These are phyloP conservation scores for Trichoderma citrinoviride DNA, from an alignment of 2,329 filamentous ascomycete species.

Conservation along the genomic window DNA sequence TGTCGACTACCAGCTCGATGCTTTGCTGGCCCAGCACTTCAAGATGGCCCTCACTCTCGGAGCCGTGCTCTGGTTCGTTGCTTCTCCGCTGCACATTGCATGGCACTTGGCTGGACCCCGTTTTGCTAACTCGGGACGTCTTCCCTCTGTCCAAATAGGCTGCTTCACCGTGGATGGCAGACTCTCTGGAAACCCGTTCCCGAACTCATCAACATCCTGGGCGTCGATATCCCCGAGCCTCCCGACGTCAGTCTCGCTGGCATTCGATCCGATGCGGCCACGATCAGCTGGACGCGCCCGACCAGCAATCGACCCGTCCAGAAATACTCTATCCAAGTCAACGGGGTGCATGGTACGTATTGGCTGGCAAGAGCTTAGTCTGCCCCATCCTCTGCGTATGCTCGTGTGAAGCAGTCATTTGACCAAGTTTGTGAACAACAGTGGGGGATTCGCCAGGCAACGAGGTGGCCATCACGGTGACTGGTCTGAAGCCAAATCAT, in stretches of 20 bases:
- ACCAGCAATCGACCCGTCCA: conserved; percentile 64
- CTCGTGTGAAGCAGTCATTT: background rate
- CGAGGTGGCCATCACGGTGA: conserved; percentile 72
- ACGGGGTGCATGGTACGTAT: conserved; percentile 78
- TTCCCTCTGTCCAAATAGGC: conserved; percentile 50
- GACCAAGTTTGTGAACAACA: conserved; percentile 34
- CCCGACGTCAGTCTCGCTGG: conserved; percentile 88
- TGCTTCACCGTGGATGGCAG: conserved; percentile 80
- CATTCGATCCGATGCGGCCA: conserved; percentile 82
- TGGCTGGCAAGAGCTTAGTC: background rate
- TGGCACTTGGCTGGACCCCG: background rate
- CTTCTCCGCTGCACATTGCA: background rate
- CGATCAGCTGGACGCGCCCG: conserved; percentile 85
- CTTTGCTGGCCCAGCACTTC: conserved; percentile 48
- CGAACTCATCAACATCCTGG: conserved; percentile 84
- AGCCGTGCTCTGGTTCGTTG: conserved; percentile 50
- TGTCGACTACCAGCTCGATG: conserved; percentile 45
- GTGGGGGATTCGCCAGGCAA: conserved; percentile 72
- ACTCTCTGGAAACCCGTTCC: conserved; percentile 89
- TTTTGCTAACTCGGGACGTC: background rate
- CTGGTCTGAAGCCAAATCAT: conserved; percentile 77
- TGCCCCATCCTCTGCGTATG: background rate
- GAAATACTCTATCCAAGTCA: conserved; percentile 89
- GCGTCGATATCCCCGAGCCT: conserved; percentile 87
- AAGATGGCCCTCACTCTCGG: conserved; percentile 55